phyloP scores from a whole-genome alignment of 2,329 filamentous ascomycete genomes.

The Talaromyces sp. region DNA sequence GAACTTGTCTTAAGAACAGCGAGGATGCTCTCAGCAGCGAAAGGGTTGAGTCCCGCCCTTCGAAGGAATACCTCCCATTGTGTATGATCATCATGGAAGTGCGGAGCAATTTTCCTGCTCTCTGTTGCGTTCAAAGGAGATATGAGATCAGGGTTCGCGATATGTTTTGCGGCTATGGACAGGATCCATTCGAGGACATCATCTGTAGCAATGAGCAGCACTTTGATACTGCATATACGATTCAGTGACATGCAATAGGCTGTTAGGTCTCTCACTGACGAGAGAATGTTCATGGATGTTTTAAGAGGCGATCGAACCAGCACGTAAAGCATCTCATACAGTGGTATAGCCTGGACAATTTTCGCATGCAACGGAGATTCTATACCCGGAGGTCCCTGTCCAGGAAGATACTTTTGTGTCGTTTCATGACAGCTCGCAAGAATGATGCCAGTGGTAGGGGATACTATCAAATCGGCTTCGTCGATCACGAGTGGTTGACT shows the following conservation, averaged over 20 bases:
- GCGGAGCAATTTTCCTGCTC: neutral
- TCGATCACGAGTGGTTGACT: neutral
- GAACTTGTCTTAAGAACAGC: slow-evolving; percentile 24
- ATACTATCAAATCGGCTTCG: slow-evolving; percentile 65
- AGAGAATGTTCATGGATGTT: neutral
- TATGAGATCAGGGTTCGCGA: neutral
- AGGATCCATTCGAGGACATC: slow-evolving; percentile 13
- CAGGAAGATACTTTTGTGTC: slow-evolving; percentile 68
- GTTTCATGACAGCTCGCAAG: slow-evolving; percentile 68
- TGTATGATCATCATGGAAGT: slow-evolving; percentile 57
- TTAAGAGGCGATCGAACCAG: slow-evolving; percentile 9
- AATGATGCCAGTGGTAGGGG: slow-evolving; percentile 65
- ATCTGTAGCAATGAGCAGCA: slow-evolving; percentile 7
- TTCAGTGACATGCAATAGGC: slow-evolving; percentile 3
- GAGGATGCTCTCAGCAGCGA: slow-evolving; percentile 65
- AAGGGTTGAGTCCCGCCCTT: slow-evolving; percentile 64
- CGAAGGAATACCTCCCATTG: slow-evolving; percentile 66
- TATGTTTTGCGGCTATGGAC: slow-evolving; percentile 16
- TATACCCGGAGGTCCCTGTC: slow-evolving; percentile 34
- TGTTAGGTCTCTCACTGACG: slow-evolving; percentile 10
- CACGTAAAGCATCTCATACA: slow-evolving; percentile 15
- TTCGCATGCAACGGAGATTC: slow-evolving; percentile 52
- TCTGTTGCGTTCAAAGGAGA: slow-evolving; percentile 13
- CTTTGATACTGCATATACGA: slow-evolving; percentile 7
- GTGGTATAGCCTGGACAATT: slow-evolving; percentile 49